A percentile compares a stretch with the other conserved stretches of the same genome.
Conservation (phyloP, 2,329 filamentous ascomycete species). For the Helicocarpus griseus region DNA sequence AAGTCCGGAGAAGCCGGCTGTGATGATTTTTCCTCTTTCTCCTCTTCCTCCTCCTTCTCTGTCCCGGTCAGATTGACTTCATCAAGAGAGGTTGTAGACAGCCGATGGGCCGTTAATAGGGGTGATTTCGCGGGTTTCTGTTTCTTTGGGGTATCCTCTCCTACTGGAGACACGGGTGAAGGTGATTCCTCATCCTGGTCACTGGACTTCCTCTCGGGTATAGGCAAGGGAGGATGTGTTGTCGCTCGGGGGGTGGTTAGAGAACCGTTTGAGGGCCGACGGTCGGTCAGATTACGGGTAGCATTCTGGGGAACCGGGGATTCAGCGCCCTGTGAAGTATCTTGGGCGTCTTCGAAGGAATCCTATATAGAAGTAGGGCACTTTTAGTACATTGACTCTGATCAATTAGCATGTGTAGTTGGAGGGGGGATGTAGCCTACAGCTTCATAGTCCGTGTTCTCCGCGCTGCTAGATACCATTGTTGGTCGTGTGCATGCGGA, state of each 20-base stretch:
- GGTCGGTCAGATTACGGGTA: constrained; percentile 51
- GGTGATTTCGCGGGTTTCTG: constrained; percentile 41
- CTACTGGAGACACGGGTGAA: constrained; percentile 19
- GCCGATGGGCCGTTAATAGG: constrained; percentile 42
- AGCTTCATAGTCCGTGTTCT: constrained; percentile 35
- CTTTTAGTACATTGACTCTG: background rate
- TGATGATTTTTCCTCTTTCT: constrained; percentile 17
- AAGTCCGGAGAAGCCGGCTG: background rate
- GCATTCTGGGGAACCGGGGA: constrained; percentile 27
- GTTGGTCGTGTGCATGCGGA: constrained; percentile 13
- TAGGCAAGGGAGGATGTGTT: constrained; percentile 22
- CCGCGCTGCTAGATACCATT: constrained; percentile 27
- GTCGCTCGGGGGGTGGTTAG: constrained; percentile 27
- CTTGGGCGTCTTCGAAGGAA: constrained; percentile 73
- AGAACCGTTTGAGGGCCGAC: constrained; percentile 31
- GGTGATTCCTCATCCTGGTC: constrained; percentile 18
- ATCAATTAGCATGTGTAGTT: constrained; percentile 2
- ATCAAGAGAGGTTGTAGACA: constrained; percentile 50
- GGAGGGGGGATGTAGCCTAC: constrained; percentile 18
- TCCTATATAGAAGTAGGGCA: constrained; percentile 42
- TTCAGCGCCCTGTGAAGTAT: constrained; percentile 34
- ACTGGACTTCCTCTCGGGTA: constrained; percentile 8
- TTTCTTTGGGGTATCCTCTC: constrained; percentile 27
- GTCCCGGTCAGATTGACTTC: constrained; percentile 56
- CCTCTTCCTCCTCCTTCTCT: constrained; percentile 41